Evolutionary conservation across 1,139 yeast species (phyloP).

Genomic region (Candida sojae): DNA sequence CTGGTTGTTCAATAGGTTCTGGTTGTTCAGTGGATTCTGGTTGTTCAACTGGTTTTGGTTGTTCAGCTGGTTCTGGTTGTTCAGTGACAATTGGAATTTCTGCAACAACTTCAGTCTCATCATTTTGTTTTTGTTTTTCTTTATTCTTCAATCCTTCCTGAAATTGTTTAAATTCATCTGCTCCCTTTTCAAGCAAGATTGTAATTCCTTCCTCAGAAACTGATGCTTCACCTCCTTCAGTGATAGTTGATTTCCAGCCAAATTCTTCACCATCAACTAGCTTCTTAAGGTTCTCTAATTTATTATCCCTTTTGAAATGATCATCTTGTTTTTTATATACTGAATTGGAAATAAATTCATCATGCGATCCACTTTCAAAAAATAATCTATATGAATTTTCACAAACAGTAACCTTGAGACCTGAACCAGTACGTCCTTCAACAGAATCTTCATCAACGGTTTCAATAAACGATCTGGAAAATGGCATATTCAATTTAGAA

Average conservation of each 20-base stretch:
- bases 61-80: neutral
- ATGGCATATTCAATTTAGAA: conserved; percentile 73
- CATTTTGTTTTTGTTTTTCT: conserved; percentile 2
- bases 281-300: conserved; percentile 25
- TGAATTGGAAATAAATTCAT: conserved; percentile 68
- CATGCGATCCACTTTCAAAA: conserved; percentile 81
- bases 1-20: too few species aligned
- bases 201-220: conserved; percentile 23
- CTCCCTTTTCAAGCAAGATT: conserved; percentile 34
- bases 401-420: conserved; percentile 79
- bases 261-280: conserved; percentile 34
- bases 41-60: neutral
- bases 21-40: neutral
- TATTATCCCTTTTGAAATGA: conserved; percentile 23
- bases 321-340: conserved; percentile 41
- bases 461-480: conserved; percentile 62
- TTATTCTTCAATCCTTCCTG: conserved; percentile 10
- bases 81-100: conserved; percentile 3
- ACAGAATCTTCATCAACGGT: conserved; percentile 60
- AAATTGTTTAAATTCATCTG: conserved; percentile 27
- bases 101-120: neutral
- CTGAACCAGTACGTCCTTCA: conserved; percentile 68
- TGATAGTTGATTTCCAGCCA: conserved; percentile 41
- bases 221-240: conserved; percentile 22
- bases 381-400: conserved; percentile 78